These are phyloP conservation scores for Colletotrichum sp. DNA, from an alignment of 2,329 filamentous ascomycete species.

Conservation along the genomic window DNA sequence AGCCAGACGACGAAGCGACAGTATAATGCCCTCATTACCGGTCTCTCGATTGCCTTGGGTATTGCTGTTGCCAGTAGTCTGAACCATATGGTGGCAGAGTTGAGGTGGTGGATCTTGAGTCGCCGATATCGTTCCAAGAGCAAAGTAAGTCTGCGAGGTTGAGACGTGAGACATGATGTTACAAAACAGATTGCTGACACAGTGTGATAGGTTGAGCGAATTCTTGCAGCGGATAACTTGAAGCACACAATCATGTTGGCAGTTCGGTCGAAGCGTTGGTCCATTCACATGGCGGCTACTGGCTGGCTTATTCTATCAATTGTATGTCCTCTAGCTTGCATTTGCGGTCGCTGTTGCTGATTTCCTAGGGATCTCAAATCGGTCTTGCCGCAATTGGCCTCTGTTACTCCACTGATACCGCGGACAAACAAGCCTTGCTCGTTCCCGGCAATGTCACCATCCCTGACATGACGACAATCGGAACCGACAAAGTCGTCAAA, in stretches of 20 bases:
- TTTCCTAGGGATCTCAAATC: constrained; percentile 41
- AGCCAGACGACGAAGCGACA: constrained; percentile 37
- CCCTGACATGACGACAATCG: constrained; percentile 39
- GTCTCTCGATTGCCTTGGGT: constrained; percentile 45
- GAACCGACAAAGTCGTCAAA: constrained; percentile 32
- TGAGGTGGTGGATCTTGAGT: constrained; percentile 52
- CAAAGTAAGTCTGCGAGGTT: constrained; percentile 36
- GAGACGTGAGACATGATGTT: background rate
- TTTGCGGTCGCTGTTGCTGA: background rate
- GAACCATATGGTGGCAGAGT: constrained; percentile 46
- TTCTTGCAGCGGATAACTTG: constrained; percentile 35
- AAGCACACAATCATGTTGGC: constrained; percentile 31
- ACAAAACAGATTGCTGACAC: background rate
- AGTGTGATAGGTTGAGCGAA: constrained; percentile 28
- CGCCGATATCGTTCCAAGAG: constrained; percentile 36
- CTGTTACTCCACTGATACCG: constrained; percentile 45
- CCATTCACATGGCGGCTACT: constrained; percentile 30
- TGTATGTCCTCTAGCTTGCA: constrained; percentile 21
- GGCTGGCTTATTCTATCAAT: constrained; percentile 36
- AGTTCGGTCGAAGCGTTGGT: constrained; percentile 26
- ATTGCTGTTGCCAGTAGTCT: constrained; percentile 47
- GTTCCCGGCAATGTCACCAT: constrained; percentile 38
- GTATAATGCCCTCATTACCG: constrained; percentile 50
- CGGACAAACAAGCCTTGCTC: constrained; percentile 36
- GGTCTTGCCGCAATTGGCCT: constrained; percentile 47